Conservation (phyloP, 2,329 filamentous ascomycete species). For the Cercospora citrullina region DNA sequence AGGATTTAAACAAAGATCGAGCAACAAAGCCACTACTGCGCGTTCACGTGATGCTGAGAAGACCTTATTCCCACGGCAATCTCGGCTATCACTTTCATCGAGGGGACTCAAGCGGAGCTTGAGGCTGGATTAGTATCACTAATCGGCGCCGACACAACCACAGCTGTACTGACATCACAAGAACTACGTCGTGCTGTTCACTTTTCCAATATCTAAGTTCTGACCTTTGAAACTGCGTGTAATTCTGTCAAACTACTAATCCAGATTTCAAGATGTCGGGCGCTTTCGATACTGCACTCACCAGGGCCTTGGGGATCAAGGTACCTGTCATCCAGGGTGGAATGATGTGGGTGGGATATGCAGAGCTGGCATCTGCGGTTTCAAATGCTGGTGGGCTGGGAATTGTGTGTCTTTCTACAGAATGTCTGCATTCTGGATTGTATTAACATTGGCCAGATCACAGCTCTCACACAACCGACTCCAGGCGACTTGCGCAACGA, state of each 20-base stretch:
- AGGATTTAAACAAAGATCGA: background rate
- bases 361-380: conserved; percentile 71
- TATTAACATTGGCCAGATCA: conserved; percentile 48
- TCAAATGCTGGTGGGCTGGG: conserved; percentile 76
- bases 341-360: conserved; percentile 82
- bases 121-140: conserved; percentile 7
- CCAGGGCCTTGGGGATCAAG: conserved; percentile 58
- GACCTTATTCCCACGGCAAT: conserved; percentile 15
- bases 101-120: conserved; percentile 5
- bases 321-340: conserved; percentile 80
- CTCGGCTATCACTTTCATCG: conserved; percentile 15
- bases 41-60: background rate
- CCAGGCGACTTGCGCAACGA: conserved; percentile 89
- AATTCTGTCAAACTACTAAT: background rate
- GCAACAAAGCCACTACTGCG: background rate
- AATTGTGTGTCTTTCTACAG: conserved; percentile 48
- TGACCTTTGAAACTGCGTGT: background rate
- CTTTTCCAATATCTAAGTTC: background rate
- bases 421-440: background rate
- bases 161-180: background rate
- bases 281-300: conserved; percentile 63
- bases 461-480: conserved; percentile 84
- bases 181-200: background rate
- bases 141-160: background rate
- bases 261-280: conserved; percentile 44